Percentiles rank a stretch among this genome's conserved stretches.
Evolutionary conservation across 2,329 filamentous ascomycete species (phyloP).

Genomic region (Peltaster fructicola): DNA sequence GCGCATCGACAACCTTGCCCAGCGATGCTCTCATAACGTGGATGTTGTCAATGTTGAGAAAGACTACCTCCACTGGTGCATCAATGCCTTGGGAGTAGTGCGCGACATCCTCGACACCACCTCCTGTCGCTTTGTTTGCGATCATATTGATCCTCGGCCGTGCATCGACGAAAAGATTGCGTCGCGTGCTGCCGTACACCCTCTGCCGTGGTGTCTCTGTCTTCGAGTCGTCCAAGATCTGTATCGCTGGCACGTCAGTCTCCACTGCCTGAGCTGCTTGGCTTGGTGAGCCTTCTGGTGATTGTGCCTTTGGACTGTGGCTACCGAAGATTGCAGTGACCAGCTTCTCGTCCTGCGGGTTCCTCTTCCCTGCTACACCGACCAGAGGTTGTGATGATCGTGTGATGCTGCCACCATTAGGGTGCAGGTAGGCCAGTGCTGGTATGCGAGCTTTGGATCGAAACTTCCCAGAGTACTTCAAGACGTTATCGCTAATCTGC

Average conservation of each 20-base stretch:
- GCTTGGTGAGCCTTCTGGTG: conserved; percentile 6
- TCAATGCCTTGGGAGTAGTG: conserved; percentile 73
- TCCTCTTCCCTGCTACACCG: conserved; percentile 65
- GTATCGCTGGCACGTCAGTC: conserved; percentile 3
- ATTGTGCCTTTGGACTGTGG: conserved; percentile 9
- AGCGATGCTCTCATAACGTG: conserved; percentile 93
- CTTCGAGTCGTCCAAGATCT: conserved; percentile 6
- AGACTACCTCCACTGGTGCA: conserved; percentile 45
- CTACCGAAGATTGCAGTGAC: conserved; percentile 84
- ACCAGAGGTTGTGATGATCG: conserved; percentile 83
- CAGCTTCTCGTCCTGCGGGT: conserved; percentile 87
- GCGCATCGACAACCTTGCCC: conserved; percentile 67
- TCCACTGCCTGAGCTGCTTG: conserved; percentile 2
- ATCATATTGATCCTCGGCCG: conserved; percentile 86
- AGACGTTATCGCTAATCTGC: conserved; percentile 85
- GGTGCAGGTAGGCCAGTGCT: conserved; percentile 79
- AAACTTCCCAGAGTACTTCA: conserved; percentile 83
- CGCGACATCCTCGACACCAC: conserved; percentile 95
- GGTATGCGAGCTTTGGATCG: conserved; percentile 81
- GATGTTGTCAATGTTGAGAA: conserved; percentile 93
- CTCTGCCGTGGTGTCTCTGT: conserved; percentile 7
- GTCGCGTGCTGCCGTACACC: conserved; percentile 81
- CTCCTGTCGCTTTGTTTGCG: conserved; percentile 81
- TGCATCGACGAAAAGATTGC: conserved; percentile 89
- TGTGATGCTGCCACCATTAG: conserved; percentile 95